Percentiles rank a stretch among this genome's conserved stretches.
Evolutionary conservation across 345 rosid genomes (phyloP).

Genomic region (Melaleuca quinquenervia): DNA sequence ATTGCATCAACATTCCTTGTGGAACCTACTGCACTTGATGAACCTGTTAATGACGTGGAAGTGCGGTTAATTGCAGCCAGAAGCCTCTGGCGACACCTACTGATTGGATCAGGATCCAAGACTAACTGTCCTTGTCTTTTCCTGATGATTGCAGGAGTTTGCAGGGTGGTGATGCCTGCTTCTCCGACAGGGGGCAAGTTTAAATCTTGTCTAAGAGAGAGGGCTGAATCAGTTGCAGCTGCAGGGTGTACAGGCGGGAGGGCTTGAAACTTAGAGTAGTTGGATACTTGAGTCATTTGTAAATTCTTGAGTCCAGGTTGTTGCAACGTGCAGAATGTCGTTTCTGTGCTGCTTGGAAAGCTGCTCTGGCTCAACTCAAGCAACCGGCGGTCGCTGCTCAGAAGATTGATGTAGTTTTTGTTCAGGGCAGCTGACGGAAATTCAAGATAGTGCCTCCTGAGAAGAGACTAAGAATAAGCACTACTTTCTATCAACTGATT

Average conservation of each 20-base stretch:
- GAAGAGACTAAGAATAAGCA: not conserved
- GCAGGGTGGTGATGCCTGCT: not conserved
- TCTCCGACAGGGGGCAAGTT: not conserved
- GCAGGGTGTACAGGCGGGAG: not conserved
- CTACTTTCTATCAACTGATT: not conserved
- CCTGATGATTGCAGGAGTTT: not conserved
- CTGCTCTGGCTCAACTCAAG: slow-evolving; percentile 6
- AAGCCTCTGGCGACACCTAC: not conserved
- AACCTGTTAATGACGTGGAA: not conserved
- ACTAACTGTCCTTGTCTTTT: not conserved
- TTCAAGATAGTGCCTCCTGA: slow-evolving; percentile 39
- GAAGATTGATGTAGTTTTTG: slow-evolving; percentile 31
- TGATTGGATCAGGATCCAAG: not conserved
- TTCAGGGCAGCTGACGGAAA: slow-evolving; percentile 36
- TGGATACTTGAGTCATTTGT: not conserved
- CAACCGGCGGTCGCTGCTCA: slow-evolving; percentile 20
- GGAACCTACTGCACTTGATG: not conserved
- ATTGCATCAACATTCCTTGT: not conserved
- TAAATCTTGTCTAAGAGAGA: not conserved
- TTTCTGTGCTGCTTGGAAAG: slow-evolving; percentile 2
- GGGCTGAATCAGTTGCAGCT: not conserved
- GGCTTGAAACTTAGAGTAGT: not conserved
- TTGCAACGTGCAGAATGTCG: not conserved
- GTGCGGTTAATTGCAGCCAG: not conserved
- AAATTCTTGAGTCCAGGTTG: not conserved